Evolutionary conservation across 805 yeast species (phyloP), one percentile per base, ranked within the genome.

Genomic region (Spathaspora hagerdaliae): DNA sequence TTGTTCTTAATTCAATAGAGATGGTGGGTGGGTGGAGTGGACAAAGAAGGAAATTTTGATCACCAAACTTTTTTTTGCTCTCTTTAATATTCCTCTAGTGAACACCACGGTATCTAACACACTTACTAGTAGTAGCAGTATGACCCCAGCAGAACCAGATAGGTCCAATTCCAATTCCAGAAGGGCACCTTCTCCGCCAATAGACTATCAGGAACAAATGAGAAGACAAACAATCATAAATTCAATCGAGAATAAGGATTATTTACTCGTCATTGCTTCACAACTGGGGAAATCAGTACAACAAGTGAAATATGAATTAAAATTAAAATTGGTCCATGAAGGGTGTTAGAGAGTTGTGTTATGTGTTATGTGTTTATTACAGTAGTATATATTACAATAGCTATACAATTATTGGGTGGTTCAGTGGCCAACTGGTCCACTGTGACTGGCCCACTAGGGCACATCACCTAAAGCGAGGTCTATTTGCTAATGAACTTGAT

Each of bases 211-310:
- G 38, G 68, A 63, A 45, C 64, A 59, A 38, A 46, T 53, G 12
- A 45, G 64, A 35, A 52, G 73, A 36, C 73, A 69, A 48, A 61
- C 58, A 13, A 67, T 71, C 34, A 46, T 68, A 43, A 67, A 68
- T 44, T 68, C 74, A 41, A 51, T 70, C 51, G 74, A 69, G 44
- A 71, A 69, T 51, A 57, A 55, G 46, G 74, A 68, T 48, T 68
- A 63, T 46, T 53, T 68, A 37, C 49, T 69, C 47, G 63, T 66
- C 38, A 60, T 67, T 26, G 75, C 77, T 11, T 57, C 55, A 40
- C 75, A 69, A 52, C 73, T 70, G 51, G 63, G 64, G n/a, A 71
- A 70, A 46, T 60, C 71, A 6, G 74, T 71, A 31, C 69, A 67
- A 50, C 75, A 70, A 51, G 73, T 71, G 35, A 64, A 61, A 43